Evolutionary conservation across 2,329 filamentous ascomycete species (phyloP), one percentile per base, ranked within the genome.

Genomic region (Trichoderma atroviride): DNA sequence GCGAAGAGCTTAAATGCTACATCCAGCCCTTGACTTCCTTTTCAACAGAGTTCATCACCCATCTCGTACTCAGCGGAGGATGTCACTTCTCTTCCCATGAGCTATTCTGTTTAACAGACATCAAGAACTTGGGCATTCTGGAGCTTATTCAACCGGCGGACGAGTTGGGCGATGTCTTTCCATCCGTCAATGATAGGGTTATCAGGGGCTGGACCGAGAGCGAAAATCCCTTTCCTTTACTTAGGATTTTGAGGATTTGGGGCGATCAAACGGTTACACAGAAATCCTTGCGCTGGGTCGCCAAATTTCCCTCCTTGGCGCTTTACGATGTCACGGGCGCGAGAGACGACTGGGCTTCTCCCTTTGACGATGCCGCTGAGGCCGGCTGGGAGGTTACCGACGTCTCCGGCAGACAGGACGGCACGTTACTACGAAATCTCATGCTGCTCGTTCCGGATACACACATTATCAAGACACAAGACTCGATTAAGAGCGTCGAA

Each of bases 81-180:
- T 80, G 78, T 40, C 65, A 71, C 2, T 81, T 83, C 57, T 72
- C 68, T 5, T 77, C 78, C 0, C 74, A 77, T 24, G 82, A 86
- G 61, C 73, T 86, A 33, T 70, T 85, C 2, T 74, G 73, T 22
- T 75, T 86, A 37, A 72, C 82, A 0, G 73, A 79, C 4, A 77
- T 86, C 71, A 79, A 77, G 33, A 86, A 86, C 62, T 79, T 86
- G 5, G 84, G 81, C 10, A 78, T 83, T 2, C 78, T 86, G 14
- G 83, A 86, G 73, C 78, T 86, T 27, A 76, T 84, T 16, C 79
- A 83, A 70, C 80, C 81, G 1, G 71, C 74, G 1, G 77, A 79
- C 33, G 72, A 75, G 47, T 56, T 75, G 27, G 67, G 71, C 4
- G 69, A 70, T 31, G 65, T 70, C 31, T 81, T 81, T 37, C 81